Evolutionary conservation across 2,329 filamentous ascomycete species (phyloP).

Genomic region (Talaromyces sp.): DNA sequence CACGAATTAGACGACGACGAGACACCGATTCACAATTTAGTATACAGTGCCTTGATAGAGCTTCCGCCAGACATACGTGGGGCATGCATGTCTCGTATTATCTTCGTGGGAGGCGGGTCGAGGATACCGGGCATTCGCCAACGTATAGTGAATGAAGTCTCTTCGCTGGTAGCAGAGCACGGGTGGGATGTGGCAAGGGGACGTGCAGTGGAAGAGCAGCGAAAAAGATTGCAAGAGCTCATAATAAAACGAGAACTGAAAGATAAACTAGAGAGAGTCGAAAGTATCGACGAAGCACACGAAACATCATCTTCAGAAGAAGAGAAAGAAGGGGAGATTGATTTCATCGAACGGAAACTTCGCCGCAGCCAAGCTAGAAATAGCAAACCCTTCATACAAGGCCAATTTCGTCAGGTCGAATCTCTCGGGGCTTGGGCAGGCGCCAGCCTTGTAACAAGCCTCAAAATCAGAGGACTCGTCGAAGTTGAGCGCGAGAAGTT

Average conservation of each 20-base stretch:
- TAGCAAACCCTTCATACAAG: conserved; percentile 32
- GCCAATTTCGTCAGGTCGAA: conserved; percentile 53
- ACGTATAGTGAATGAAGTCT: conserved; percentile 72
- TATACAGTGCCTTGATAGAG: conserved; percentile 71
- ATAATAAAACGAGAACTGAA: conserved; percentile 27
- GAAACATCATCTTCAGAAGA: conserved; percentile 19
- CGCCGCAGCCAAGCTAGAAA: conserved; percentile 35
- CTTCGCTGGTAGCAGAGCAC: conserved; percentile 59
- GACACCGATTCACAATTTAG: conserved; percentile 67
- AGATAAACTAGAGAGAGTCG: neutral
- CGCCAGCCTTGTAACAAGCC: conserved; percentile 57
- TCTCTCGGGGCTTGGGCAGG: conserved; percentile 63
- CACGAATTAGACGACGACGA: conserved; percentile 81
- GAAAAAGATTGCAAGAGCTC: conserved; percentile 44
- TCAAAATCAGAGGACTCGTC: conserved; percentile 58
- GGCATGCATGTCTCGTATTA: conserved; percentile 80
- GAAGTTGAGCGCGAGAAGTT: conserved; percentile 64
- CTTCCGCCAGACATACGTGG: conserved; percentile 79
- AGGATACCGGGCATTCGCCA: conserved; percentile 73
- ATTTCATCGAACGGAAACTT: conserved; percentile 43
- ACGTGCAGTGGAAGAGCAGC: conserved; percentile 55
- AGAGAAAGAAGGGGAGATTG: conserved; percentile 28
- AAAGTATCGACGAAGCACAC: neutral
- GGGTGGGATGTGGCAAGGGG: conserved; percentile 77
- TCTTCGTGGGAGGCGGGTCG: conserved; percentile 79